Conservation (phyloP, 805 yeast genomes). For the Starmerella asiatica region DNA sequence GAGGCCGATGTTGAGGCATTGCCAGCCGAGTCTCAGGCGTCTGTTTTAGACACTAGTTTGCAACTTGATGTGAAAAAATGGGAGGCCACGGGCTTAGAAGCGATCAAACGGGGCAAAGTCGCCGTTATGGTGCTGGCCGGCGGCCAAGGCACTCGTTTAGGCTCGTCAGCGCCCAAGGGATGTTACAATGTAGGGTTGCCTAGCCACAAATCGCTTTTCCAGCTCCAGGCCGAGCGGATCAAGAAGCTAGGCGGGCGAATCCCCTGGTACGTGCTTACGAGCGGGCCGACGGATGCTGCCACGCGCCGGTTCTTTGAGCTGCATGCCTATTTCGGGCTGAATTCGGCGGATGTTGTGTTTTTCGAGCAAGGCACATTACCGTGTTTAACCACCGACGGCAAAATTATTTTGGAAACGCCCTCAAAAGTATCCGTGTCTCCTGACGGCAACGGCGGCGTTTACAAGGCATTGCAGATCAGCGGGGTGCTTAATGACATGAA, state of each 20-base stretch:
- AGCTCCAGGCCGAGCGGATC: conserved; percentile 83
- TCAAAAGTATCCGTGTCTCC: conserved; percentile 67
- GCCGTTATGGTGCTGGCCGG: conserved; percentile 94
- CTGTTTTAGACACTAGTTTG: conserved; percentile 19
- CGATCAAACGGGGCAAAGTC: conserved; percentile 59
- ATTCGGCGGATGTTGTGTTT: conserved; percentile 46
- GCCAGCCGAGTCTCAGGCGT: conserved; percentile 24
- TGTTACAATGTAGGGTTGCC: conserved; percentile 82
- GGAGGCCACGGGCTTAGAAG: conserved; percentile 45
- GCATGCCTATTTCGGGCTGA: conserved; percentile 60
- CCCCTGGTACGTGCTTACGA: conserved; percentile 91
- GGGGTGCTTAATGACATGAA: conserved; percentile 56
- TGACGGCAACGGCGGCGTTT: conserved; percentile 96
- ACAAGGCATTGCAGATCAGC: conserved; percentile 60
- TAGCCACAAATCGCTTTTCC: conserved; percentile 71
- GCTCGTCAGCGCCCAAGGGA: conserved; percentile 85
- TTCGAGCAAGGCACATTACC: conserved; percentile 95
- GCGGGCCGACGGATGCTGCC: conserved; percentile 64
- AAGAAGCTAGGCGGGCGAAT: conserved; percentile 36
- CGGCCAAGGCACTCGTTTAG: conserved; percentile 94
- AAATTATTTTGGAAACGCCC: conserved; percentile 49
- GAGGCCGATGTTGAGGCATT: conserved; percentile 22
- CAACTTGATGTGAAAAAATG: conserved; percentile 30
- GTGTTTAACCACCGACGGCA: conserved; percentile 63
- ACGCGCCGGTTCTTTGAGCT: conserved; percentile 59